Base-by-base conservation (phyloP, 2,329 filamentous ascomycete species). In the Dactylellina haptotyla region DNA sequence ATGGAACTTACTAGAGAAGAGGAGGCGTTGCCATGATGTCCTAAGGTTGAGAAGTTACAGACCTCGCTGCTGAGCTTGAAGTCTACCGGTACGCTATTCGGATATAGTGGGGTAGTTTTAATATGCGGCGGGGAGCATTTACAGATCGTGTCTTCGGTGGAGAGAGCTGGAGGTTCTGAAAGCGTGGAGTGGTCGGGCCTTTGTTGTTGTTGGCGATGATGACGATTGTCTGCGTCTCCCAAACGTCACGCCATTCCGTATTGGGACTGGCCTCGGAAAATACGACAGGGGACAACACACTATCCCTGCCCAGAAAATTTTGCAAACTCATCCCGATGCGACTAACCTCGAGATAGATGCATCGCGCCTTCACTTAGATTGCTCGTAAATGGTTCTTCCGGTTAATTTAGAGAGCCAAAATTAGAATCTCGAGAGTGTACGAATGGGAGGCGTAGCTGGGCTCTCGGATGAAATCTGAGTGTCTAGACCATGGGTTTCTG, bases 21-120 rank as follows among this genome's bases (percentile, higher is more conserved):
- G 64, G 76, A 75, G 75, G 75, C 70, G 61, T 75, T 72, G 75
- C 75, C 70, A 75, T 75, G 28, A 10, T 50, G 46, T n/a, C 25
- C 26, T 2, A 12, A 30, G 20, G 28, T 32, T 23, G 20, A 28
- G 46, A 30, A 26, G n/a, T 6, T 20, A 18, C 3, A 41, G 18
- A 41, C 6, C 6, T 6, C 14, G 32, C 32, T 14, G 32, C 6
- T 6, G 14, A 34, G 32, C n/a, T n/a, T n/a, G 16, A 5, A 10
- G 8, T 46, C 16, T 46, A 23, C 8, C n/a, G 16, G 41, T 18
- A 20, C 41, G 18, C 4, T 20, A 10, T 4, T 46, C 3, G 12
- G 18, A 10, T 20, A 10, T 46, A 23, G 2, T n/a, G 18, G 16
- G 14, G 28, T 28, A 39, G 4, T 28, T 26, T 16, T 20, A 12